A percentile compares a stretch with the other conserved stretches of the same genome.
Conservation (phyloP, 768 basidiomycete genomes). For the Leccinum imitatum region DNA sequence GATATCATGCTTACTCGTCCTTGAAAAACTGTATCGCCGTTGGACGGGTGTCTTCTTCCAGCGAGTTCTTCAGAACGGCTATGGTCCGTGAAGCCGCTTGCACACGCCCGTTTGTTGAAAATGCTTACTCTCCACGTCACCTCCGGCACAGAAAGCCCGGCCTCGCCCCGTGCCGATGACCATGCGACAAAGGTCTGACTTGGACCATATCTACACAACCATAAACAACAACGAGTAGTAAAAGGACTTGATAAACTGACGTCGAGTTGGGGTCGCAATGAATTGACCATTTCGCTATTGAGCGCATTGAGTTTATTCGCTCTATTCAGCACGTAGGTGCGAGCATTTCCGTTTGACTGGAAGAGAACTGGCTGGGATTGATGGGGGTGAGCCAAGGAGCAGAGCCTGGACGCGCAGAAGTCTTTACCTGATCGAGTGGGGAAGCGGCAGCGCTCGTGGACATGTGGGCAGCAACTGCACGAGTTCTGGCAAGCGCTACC, state of each 20-base stretch:
- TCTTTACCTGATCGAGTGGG: conserved; percentile 26
- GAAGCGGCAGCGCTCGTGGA: conserved; percentile 22
- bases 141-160: conserved; percentile 90
- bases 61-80: conserved; percentile 60
- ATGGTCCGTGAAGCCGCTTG: conserved; percentile 6
- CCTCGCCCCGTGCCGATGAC: conserved; percentile 73
- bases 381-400: conserved; percentile 7
- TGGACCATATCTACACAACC: conserved; percentile 63
- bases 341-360: conserved; percentile 59
- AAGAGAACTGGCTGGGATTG: conserved; percentile 56
- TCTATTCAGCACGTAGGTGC: conserved; percentile 80
- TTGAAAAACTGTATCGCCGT: conserved; percentile 87
- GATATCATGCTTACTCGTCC: conserved; percentile 62
- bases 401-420: background rate
- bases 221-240: conserved; percentile 8
- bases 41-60: conserved; percentile 48
- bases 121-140: conserved; percentile 83
- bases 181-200: conserved; percentile 65
- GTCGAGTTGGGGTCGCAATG: conserved; percentile 72
- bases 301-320: conserved; percentile 81
- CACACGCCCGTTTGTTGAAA: conserved; percentile 6
- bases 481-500: conserved; percentile 30
- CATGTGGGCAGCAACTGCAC: conserved; percentile 37
- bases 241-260: conserved; percentile 39
- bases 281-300: conserved; percentile 71